Evolutionary conservation across 371 early-diverging fungal genomes (phyloP).

Genomic region (Mortierella sp.): DNA sequence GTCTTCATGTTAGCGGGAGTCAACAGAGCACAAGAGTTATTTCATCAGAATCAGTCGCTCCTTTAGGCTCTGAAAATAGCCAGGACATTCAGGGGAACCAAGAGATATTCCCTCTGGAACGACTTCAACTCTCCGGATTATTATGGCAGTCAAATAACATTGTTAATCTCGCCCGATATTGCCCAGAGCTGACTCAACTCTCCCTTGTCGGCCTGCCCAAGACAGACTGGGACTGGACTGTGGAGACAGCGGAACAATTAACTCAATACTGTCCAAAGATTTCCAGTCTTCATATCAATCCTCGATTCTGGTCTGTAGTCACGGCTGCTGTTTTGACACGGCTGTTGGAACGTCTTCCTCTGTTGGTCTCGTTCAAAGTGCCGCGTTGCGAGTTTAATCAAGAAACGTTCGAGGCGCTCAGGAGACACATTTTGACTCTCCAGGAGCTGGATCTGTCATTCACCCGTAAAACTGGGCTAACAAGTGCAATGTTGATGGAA

Average conservation of each 20-base stretch:
- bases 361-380: neutral
- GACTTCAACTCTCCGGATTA: neutral
- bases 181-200: constrained; percentile 1
- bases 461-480: constrained; percentile 12
- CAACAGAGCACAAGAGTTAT: neutral
- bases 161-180: neutral
- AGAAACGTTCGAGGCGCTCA: constrained; percentile 12
- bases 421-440: neutral
- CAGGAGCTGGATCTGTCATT: constrained; percentile 11
- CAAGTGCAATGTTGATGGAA: neutral
- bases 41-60: neutral
- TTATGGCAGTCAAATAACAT: neutral
- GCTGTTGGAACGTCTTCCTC: neutral
- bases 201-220: constrained; percentile 2
- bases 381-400: constrained; percentile 15
- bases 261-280: constrained; percentile 2
- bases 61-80: neutral
- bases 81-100: neutral
- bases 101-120: neutral
- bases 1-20: neutral
- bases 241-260: constrained; percentile 2
- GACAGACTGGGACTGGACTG: constrained; percentile 11
- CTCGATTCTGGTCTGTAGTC: constrained; percentile 4
- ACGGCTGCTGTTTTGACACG: neutral
- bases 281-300: constrained; percentile 7